Evolutionary conservation across 331 rosid genomes (phyloP), one percentile per base, ranked within the genome.

Genomic region (Acacia concinna): DNA sequence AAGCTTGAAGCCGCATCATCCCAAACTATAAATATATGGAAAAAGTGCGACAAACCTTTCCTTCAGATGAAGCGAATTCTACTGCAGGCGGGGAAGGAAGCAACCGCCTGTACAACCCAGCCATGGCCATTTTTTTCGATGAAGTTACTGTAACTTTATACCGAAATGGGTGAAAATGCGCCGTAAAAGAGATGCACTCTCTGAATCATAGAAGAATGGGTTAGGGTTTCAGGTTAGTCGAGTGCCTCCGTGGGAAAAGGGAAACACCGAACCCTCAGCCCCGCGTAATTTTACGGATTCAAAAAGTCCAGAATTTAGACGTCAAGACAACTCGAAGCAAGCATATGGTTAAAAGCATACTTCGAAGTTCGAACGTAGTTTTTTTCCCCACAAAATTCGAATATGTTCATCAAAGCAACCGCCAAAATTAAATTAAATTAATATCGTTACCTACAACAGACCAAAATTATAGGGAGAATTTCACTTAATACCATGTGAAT

Each of bases 21-120:
- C 7, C 10, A 40, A 73, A 56, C 43, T 52, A 1, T 7, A 23
- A 40, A 37, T 20, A 73, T 6, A 52, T 2, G 40, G 12, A 68
- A 40, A 14, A 77, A 30, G 14, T 9, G 64, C 21, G 1, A 18
- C 68, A 38, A 10, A 90, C 97, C 96, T 90, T 94, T 75, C 98
- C 98, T 46, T 88, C 85, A 8, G 89, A 72, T 8, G 98, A 92
- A 79, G 93, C 92, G 80, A 92, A 92, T 5, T 94, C 98, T 18
- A 94, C 86, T 1, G 97, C 96, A 1, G 98, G 98, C 57, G 98
- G 98, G 14, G 86, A 94, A 69, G 97, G 86, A 83, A 94, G 96
- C 71, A 86, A 59, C 40, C 97, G 96, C 54, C 98, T 78, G 67
- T 90, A 94, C 76, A 94, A 70, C 38, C 98, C 98, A 20, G 96